Evolutionary conservation across 2,329 filamentous ascomycete species (phyloP).

Genomic region (Aspergillus awamori): DNA sequence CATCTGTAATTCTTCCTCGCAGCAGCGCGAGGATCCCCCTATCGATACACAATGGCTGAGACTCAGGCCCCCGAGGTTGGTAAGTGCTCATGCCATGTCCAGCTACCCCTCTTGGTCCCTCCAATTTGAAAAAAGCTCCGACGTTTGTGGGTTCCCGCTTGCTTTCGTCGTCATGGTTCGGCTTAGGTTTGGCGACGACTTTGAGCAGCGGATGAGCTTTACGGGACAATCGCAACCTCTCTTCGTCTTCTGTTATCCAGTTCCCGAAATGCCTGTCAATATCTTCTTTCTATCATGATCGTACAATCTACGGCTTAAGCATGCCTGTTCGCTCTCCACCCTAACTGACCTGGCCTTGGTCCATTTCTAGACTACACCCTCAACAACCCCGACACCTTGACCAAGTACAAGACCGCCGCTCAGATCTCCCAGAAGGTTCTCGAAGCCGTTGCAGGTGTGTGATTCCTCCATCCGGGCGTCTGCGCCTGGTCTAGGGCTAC

Average conservation of each 20-base stretch:
- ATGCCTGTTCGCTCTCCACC: conserved; percentile 11
- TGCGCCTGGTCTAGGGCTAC: background rate
- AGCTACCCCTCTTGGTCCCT: conserved; percentile 26
- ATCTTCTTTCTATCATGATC: background rate
- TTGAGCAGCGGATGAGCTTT: conserved; percentile 6
- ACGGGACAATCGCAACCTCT: background rate
- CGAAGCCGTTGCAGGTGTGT: conserved; percentile 71
- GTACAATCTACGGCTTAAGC: background rate
- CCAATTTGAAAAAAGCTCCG: conserved; percentile 34
- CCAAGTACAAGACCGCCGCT: conserved; percentile 98
- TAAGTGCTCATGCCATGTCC: conserved; percentile 32
- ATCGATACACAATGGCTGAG: conserved; percentile 43
- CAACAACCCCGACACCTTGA: conserved; percentile 90
- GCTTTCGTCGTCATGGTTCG: conserved; percentile 26
- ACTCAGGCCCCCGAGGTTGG: conserved; percentile 44
- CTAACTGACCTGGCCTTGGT: conserved; percentile 22
- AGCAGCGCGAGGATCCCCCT: conserved; percentile 28
- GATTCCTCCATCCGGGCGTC: conserved; percentile 4
- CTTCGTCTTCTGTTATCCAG: background rate
- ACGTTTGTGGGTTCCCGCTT: conserved; percentile 36
- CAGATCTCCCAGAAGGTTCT: conserved; percentile 95
- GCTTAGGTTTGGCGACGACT: conserved; percentile 4
- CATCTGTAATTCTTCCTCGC: conserved; percentile 21
- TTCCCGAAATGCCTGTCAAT: background rate
- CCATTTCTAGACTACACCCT: conserved; percentile 73